Percentiles rank a stretch among this genome's conserved stretches.
Conservation (phyloP, 2,329 filamentous ascomycete species). For the Colletotrichum sp. region DNA sequence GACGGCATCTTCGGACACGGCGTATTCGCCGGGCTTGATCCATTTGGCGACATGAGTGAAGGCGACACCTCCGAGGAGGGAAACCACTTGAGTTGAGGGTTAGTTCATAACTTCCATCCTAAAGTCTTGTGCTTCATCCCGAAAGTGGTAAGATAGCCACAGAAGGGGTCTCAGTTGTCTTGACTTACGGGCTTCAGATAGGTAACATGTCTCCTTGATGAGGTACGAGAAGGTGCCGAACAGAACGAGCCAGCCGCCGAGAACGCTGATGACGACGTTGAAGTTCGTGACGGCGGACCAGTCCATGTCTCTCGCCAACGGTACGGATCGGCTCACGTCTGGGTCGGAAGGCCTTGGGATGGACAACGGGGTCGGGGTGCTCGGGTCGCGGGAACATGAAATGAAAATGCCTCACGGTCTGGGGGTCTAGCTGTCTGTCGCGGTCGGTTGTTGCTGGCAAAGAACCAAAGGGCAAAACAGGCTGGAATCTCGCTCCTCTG, state of each 20-base stretch:
- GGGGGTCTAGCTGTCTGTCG: background rate
- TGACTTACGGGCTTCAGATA: constrained; percentile 86
- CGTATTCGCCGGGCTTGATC: constrained; percentile 78
- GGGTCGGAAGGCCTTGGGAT: background rate
- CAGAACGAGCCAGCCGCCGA: constrained; percentile 86
- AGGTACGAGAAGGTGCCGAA: constrained; percentile 91
- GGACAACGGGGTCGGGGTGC: background rate
- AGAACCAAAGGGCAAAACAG: background rate
- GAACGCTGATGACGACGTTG: constrained; percentile 80
- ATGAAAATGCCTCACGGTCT: background rate
- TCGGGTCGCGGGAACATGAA: background rate
- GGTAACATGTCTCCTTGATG: constrained; percentile 89
- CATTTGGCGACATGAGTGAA: constrained; percentile 81
- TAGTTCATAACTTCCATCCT: background rate
- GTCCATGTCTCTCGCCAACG: background rate
- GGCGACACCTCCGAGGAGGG: constrained; percentile 76
- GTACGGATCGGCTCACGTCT: background rate
- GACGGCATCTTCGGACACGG: constrained; percentile 60
- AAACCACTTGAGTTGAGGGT: constrained; percentile 68
- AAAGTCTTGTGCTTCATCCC: no score
- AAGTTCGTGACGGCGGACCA: constrained; percentile 52
- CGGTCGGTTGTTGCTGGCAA: background rate
- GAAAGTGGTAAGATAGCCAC: background rate
- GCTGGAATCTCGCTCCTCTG: background rate
- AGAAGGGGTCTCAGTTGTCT: background rate